Evolutionary conservation across 129 eudicot genomes (phyloP).

Genomic region (Rutidosis leptorrhynchoides): DNA sequence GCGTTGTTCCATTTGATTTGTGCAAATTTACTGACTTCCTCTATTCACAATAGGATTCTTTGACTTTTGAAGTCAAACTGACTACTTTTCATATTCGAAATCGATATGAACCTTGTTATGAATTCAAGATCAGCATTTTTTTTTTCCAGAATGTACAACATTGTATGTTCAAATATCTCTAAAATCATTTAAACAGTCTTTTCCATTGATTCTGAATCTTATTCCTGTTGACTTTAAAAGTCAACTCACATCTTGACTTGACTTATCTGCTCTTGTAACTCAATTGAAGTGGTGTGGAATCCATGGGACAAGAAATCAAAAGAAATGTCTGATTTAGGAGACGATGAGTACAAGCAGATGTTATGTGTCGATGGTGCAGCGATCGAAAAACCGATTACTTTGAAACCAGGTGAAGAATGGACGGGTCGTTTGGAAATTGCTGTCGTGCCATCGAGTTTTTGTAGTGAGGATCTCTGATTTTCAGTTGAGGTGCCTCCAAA

Average conservation of each 20-base stretch:
- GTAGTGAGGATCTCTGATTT: slow-evolving; percentile 61
- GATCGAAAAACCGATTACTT: slow-evolving; percentile 63
- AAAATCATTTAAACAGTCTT: neutral
- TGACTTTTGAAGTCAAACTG: slow-evolving; percentile 7
- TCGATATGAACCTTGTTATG: neutral
- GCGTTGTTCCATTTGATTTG: neutral
- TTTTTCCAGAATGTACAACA: neutral
- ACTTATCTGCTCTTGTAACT: neutral
- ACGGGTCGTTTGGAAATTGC: slow-evolving; percentile 71
- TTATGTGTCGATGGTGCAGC: slow-evolving; percentile 86
- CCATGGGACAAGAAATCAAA: slow-evolving; percentile 96
- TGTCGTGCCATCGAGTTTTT: slow-evolving; percentile 72
- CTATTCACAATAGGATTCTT: neutral
- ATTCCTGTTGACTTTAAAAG: neutral
- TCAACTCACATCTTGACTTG: slow-evolving; percentile 4
- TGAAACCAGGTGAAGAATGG: slow-evolving; percentile 95
- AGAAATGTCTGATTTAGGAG: slow-evolving; percentile 82
- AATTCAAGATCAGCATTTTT: neutral
- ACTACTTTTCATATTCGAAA: neutral
- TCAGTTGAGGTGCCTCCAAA: slow-evolving; percentile 31
- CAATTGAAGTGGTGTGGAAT: slow-evolving; percentile 71
- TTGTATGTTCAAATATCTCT: neutral
- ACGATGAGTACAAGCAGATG: slow-evolving; percentile 87
- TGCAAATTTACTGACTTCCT: neutral
- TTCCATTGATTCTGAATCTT: neutral